Evolutionary conservation across 2,329 filamentous ascomycete genomes (phyloP).

Genomic region (Fusarium pseudonygamai): DNA sequence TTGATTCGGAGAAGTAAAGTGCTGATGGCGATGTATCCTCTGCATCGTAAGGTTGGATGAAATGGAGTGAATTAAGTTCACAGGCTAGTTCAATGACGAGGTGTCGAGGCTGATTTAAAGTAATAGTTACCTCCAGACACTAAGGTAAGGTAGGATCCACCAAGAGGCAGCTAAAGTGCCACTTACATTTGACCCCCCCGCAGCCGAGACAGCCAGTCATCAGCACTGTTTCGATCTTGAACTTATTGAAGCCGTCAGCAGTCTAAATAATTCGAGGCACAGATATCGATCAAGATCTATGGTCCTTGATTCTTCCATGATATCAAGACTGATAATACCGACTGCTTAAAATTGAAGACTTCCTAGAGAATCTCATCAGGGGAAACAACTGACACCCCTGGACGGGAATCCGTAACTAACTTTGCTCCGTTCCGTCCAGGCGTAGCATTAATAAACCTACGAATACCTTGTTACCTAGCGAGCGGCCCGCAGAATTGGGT

Average conservation of each 20-base stretch:
- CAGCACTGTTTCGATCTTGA: neutral
- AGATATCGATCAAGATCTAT: neutral
- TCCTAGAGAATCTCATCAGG: neutral
- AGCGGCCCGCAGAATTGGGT: constrained; percentile 4
- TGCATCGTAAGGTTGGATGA: neutral
- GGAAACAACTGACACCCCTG: neutral
- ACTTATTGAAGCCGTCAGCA: neutral
- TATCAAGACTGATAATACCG: neutral
- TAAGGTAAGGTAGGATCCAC: neutral
- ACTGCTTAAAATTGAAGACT: neutral
- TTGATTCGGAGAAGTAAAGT: neutral
- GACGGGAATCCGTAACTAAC: neutral
- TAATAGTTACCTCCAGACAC: neutral
- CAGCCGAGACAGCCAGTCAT: neutral
- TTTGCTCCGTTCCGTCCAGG: neutral
- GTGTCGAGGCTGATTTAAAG: constrained; percentile 7
- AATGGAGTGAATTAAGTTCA: neutral
- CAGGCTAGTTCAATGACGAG: neutral
- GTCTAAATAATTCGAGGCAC: neutral
- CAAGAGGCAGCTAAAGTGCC: neutral
- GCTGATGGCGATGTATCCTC: neutral
- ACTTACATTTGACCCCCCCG: neutral
- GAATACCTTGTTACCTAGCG: neutral
- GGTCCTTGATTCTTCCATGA: neutral
- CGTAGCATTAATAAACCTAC: neutral